Evolutionary conservation across 2,329 filamentous ascomycete species (phyloP).

Genomic region (Monilinia laxa): DNA sequence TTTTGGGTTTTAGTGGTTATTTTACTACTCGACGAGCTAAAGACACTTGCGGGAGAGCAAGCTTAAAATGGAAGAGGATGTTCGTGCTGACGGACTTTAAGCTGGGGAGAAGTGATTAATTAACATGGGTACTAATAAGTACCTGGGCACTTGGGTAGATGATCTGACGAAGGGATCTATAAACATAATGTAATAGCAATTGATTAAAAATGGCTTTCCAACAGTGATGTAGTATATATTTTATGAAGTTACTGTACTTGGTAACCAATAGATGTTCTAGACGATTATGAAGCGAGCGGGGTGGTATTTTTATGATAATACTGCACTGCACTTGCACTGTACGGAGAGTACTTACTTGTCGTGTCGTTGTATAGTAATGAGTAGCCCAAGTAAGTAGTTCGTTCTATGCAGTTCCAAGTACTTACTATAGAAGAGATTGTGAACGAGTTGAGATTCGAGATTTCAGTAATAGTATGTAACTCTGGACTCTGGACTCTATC

Average conservation of each 20-base stretch:
- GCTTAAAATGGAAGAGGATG: constrained; percentile 17
- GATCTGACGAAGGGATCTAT: not conserved
- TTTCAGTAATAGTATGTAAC: not conserved
- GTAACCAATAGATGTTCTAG: not conserved
- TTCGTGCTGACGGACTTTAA: constrained; percentile 15
- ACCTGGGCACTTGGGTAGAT: not conserved
- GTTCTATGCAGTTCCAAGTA: too few species aligned
- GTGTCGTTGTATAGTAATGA: too few species aligned
- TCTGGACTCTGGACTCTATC: not conserved
- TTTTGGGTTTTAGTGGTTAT: not conserved
- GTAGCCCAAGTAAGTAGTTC: too few species aligned
- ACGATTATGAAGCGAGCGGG: not conserved
- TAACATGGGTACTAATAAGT: not conserved
- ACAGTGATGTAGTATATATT: not conserved
- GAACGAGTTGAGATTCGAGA: not conserved
- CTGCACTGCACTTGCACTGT: too few species aligned
- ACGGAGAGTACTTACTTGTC: too few species aligned
- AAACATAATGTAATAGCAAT: not conserved
- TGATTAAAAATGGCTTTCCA: not conserved
- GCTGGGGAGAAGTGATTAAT: constrained; percentile 6
- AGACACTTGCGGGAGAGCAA: constrained; percentile 5
- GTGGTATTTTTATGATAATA: too few species aligned
- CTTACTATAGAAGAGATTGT: too few species aligned
- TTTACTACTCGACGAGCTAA: constrained; percentile 6
- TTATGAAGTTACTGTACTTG: not conserved